Conservation (phyloP, 2,329 filamentous ascomycete species). For the Didymella pomorum region DNA sequence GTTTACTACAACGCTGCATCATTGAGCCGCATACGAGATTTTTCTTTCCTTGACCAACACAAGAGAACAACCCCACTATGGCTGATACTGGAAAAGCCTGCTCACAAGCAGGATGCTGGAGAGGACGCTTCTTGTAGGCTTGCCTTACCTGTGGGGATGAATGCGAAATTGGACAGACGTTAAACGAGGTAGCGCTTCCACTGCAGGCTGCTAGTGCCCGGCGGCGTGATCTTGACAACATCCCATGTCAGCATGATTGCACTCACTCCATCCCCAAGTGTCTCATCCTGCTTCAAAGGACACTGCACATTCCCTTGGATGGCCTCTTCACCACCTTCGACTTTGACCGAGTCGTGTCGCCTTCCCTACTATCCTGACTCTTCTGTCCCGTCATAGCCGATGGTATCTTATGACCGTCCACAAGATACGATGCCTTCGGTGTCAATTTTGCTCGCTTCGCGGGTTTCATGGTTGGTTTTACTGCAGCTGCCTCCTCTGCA, state of each 20-base stretch:
- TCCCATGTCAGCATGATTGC: no score
- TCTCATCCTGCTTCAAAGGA: background rate
- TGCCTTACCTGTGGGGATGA: conserved; percentile 52
- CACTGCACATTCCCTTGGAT: background rate
- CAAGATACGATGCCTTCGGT: background rate
- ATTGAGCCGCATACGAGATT: no score
- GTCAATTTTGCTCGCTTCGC: background rate
- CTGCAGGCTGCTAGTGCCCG: conserved; percentile 52
- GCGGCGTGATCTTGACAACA: conserved; percentile 53
- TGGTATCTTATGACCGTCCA: background rate
- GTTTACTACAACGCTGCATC: no score
- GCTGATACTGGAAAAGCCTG: no score
- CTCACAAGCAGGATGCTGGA: no score
- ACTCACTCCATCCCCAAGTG: no score
- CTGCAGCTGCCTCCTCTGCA: background rate
- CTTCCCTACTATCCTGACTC: background rate
- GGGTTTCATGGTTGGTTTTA: no score
- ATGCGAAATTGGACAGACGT: conserved; percentile 56
- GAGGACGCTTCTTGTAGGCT: no score
- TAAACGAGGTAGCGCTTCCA: conserved; percentile 58
- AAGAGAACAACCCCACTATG: no score
- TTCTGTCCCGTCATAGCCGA: background rate
- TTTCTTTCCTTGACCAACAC: no score
- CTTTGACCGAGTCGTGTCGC: background rate
- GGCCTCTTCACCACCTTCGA: background rate